Percentiles rank a stretch among this genome's conserved stretches.
Conservation (phyloP, 2,329 filamentous ascomycete species). For the Cladosporium sp. region DNA sequence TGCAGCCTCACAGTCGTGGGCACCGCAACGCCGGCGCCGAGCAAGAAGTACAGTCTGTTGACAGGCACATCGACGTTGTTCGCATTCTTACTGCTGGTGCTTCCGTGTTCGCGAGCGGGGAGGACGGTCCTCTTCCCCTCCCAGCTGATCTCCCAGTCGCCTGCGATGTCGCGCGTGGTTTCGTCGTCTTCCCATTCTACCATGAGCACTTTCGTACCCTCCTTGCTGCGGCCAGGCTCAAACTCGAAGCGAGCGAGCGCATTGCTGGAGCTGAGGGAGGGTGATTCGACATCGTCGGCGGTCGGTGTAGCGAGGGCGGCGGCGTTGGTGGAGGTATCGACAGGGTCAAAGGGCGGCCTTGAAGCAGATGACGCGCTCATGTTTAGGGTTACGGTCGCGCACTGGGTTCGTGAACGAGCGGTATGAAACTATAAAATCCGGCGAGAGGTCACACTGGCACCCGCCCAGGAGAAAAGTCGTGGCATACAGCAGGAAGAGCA, state of each 20-base stretch:
- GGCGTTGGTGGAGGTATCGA: conserved; percentile 35
- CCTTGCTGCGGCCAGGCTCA: conserved; percentile 63
- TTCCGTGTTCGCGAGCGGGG: conserved; percentile 55
- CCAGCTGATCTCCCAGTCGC: conserved; percentile 77
- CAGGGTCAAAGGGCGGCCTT: conserved; percentile 33
- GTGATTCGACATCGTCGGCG: conserved; percentile 32
- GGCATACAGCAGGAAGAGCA: too few relatives aligned
- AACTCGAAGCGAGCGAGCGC: conserved; percentile 87
- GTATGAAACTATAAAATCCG: too few relatives aligned
- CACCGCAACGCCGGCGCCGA: conserved; percentile 67
- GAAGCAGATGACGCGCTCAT: conserved; percentile 20
- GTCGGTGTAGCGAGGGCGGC: conserved; percentile 3
- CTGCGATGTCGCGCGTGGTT: conserved; percentile 42
- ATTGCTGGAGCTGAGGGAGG: conserved; percentile 47
- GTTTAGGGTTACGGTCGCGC: too few relatives aligned
- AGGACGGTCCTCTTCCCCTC: conserved; percentile 70
- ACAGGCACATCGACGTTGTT: conserved; percentile 40
- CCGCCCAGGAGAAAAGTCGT: too few relatives aligned
- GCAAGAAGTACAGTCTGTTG: conserved; percentile 73
- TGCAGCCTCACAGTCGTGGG: conserved; percentile 67
- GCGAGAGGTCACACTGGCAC: too few relatives aligned
- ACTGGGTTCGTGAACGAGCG: too few relatives aligned
- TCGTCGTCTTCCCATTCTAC: conserved; percentile 77
- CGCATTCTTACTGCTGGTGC: conserved; percentile 20
- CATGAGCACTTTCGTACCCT: conserved; percentile 89